Base-by-base conservation (phyloP, 257 asterid species). In the Nicotiana attenuata region DNA sequence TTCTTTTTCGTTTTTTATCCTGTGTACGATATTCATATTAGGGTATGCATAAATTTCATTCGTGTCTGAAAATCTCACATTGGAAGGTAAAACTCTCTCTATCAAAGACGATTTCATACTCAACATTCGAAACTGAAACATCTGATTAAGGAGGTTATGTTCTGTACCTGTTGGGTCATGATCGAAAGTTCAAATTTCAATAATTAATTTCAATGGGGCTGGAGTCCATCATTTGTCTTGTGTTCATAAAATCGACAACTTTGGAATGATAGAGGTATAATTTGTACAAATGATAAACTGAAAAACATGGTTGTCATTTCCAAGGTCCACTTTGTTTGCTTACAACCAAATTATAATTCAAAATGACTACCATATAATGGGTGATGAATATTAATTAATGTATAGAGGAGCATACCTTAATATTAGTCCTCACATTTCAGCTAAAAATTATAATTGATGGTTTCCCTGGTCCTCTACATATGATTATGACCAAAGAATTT, bases 241-340 rank as follows among this genome's bases (percentile, higher is more conserved):
- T 77, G n/a, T 69, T 83, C 84, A 66, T 85, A 84, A 87, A 90
- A 80, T 86, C 87, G 87, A 83, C 90, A 84, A 88, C 87, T 83
- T 85, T 80, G 41, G 83, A 73, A 78, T 81, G 66, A 60, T 67
- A 83, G 60, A 47, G 41, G 79, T 24, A 66, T 78, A 65, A 60
- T 81, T 76, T 76, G 79, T 59, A 65, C 83, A 81, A 50, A 61
- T 81, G 29, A 78, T 60, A 60, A 17, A 73, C 79, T 47, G 61
- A 47, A 73, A 47, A 47, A 7, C 41, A 73, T 47, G 79, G 41
- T 73, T 73, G 79, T 73, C 61, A 73, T 73, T 73, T 73, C 61
- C 79, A 73, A 47, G 41, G 61, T 14, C 61, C 61, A 73, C 24
- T 47, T 41, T 45, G 60, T 24, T 73, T 73, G 38, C 15, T 47